Evolutionary conservation across 371 early-diverging fungal genomes (phyloP).

Genomic region (Capniomyces stellatus): DNA sequence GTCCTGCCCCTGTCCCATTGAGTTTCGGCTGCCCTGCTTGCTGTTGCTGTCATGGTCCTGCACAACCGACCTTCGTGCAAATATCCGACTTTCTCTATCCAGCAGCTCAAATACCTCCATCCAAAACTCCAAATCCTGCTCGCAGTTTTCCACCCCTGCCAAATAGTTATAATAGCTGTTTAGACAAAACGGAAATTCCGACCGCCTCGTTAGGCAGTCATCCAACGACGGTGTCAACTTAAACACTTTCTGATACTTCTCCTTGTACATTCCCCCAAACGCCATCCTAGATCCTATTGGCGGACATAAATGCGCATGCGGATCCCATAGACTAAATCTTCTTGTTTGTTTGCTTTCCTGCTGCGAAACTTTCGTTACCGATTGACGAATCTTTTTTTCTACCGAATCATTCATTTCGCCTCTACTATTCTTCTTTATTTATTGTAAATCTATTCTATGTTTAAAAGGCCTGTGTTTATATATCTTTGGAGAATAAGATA

Average conservation of each 20-base stretch:
- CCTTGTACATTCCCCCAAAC: conserved; percentile 16
- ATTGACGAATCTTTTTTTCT: too few relatives aligned
- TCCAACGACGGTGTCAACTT: conserved; percentile 18
- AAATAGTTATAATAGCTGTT: conserved; percentile 22
- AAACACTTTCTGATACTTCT: conserved; percentile 8
- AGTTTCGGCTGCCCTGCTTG: too few relatives aligned
- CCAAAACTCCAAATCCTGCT: conserved; percentile 25
- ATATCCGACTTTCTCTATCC: conserved; percentile 8
- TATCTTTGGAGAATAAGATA: too few relatives aligned
- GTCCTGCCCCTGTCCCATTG: too few relatives aligned
- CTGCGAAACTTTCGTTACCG: too few relatives aligned
- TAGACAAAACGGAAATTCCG: conserved; percentile 15
- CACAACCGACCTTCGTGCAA: conserved; percentile 19
- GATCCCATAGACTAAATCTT: conserved; percentile 5
- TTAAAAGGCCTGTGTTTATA: too few relatives aligned
- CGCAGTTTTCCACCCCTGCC: conserved; percentile 11
- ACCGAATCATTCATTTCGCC: too few relatives aligned
- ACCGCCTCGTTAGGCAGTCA: conserved; percentile 14
- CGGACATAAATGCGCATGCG: conserved; percentile 17
- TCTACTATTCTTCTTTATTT: too few relatives aligned
- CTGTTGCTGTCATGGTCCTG: conserved; percentile 1
- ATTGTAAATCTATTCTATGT: too few relatives aligned
- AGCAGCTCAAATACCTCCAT: conserved; percentile 12
- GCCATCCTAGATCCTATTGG: conserved; percentile 19
- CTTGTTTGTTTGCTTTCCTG: too few relatives aligned